Evolutionary conservation across 805 yeast genomes (phyloP).

Genomic region (Metschnikowia arizonensis): DNA sequence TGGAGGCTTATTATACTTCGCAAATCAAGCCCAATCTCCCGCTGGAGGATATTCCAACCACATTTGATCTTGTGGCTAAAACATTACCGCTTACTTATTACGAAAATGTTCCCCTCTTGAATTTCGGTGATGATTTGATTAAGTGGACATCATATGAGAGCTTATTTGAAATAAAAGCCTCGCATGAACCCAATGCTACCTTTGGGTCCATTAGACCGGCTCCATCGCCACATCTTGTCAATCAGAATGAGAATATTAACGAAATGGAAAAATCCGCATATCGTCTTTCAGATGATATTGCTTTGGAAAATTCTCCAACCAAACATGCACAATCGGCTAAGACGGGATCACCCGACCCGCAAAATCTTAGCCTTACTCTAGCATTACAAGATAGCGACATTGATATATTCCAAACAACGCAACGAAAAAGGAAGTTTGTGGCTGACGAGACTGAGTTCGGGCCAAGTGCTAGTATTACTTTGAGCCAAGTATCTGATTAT

Average conservation of each 20-base stretch:
- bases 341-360: not conserved
- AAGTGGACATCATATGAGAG: constrained; percentile 20
- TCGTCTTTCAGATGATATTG: not conserved
- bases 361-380: not conserved
- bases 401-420: constrained; percentile 13
- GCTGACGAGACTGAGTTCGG: not conserved
- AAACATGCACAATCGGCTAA: not conserved
- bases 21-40: constrained; percentile 5
- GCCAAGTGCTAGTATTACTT: constrained; percentile 1
- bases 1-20: constrained; percentile 8
- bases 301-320: not conserved
- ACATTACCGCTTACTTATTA: constrained; percentile 16
- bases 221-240: not conserved
- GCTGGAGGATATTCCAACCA: constrained; percentile 22
- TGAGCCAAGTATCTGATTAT: constrained; percentile 10
- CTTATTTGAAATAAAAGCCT: constrained; percentile 14
- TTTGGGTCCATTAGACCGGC: not conserved
- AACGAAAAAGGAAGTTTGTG: constrained; percentile 1
- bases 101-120: constrained; percentile 16
- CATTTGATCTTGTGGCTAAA: constrained; percentile 26
- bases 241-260: not conserved
- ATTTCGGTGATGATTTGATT: constrained; percentile 20
- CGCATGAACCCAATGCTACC: not conserved
- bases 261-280: not conserved
- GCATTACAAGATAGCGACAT: constrained; percentile 7